Percentiles rank a stretch among this genome's conserved stretches.
Conservation (phyloP, 345 rosid genomes). For the Acer saccharum region DNA sequence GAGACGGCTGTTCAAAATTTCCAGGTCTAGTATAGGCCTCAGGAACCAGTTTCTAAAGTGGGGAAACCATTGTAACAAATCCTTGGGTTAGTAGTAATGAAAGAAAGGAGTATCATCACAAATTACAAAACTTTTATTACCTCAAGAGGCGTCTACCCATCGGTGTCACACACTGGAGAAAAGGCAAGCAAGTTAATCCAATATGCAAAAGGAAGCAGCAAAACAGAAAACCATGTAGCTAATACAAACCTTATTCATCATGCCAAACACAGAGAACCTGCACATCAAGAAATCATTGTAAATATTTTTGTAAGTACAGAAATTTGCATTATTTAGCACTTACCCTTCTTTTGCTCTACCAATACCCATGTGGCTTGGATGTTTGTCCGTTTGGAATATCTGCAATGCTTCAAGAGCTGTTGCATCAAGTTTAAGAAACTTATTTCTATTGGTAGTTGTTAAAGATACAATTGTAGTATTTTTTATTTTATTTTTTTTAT, state of each 20-base stretch:
- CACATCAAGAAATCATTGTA: slow-evolving; percentile 33
- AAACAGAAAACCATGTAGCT: slow-evolving; percentile 24
- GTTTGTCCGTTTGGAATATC: slow-evolving; percentile 91
- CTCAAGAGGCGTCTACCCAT: slow-evolving; percentile 90
- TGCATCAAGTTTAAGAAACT: slow-evolving; percentile 89
- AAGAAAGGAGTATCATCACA: slow-evolving; percentile 17
- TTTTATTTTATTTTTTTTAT: no score
- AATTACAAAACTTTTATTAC: slow-evolving; percentile 38
- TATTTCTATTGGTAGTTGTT: slow-evolving; percentile 54
- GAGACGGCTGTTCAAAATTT: slow-evolving; percentile 72
- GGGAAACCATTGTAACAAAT: slow-evolving; percentile 23
- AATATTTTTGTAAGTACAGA: slow-evolving; percentile 22
- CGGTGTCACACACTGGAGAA: slow-evolving; percentile 82
- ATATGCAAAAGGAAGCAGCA: slow-evolving; percentile 23
- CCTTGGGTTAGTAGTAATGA: slow-evolving; percentile 18
- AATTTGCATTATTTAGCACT: slow-evolving; percentile 7
- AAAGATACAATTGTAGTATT: slow-evolving; percentile 39
- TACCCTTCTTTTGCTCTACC: slow-evolving; percentile 99
- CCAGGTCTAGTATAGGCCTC: slow-evolving; percentile 85
- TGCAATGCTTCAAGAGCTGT: slow-evolving; percentile 93
- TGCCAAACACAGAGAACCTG: slow-evolving; percentile 97
- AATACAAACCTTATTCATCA: slow-evolving; percentile 89
- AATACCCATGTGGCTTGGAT: slow-evolving; percentile 99
- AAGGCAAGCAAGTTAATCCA: slow-evolving; percentile 36
- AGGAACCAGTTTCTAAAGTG: slow-evolving; percentile 88